phyloP scores from a whole-genome alignment of 257 asterid genomes.

The Solanum bulbocastanum region DNA sequence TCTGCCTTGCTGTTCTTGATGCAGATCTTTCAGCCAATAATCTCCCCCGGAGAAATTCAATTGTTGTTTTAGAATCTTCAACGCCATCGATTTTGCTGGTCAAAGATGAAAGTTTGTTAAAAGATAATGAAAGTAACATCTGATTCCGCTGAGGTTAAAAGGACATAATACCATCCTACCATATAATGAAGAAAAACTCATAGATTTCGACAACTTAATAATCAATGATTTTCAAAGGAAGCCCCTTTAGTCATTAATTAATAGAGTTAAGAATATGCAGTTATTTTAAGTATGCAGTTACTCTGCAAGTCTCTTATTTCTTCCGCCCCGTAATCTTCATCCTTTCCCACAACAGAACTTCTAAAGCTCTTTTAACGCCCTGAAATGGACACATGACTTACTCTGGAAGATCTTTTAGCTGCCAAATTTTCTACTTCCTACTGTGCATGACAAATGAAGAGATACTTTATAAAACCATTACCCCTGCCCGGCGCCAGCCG shows the following conservation, averaged over 20 bases:
- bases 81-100: conserved; percentile 37
- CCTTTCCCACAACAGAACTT: neutral
- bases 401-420: neutral
- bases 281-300: neutral
- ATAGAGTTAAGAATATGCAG: neutral
- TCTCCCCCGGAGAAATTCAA: conserved; percentile 80
- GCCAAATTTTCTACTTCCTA: neutral
- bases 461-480: neutral
- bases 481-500: neutral
- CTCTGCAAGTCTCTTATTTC: neutral
- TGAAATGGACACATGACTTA: neutral
- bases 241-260: neutral
- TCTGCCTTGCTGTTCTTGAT: conserved; percentile 64
- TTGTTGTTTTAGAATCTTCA: conserved; percentile 66
- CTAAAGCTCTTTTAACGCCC: neutral
- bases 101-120: conserved; percentile 9
- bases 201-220: neutral
- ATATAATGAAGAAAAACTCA: neutral
- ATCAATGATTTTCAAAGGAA: neutral
- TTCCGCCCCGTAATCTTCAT: neutral
- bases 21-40: conserved; percentile 85
- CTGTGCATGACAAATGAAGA: neutral
- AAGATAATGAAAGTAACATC: neutral
- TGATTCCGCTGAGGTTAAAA: neutral
- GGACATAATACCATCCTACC: neutral